Base-by-base conservation (phyloP, 2,329 filamentous ascomycete species). In the Incumbomyces delicatus region DNA sequence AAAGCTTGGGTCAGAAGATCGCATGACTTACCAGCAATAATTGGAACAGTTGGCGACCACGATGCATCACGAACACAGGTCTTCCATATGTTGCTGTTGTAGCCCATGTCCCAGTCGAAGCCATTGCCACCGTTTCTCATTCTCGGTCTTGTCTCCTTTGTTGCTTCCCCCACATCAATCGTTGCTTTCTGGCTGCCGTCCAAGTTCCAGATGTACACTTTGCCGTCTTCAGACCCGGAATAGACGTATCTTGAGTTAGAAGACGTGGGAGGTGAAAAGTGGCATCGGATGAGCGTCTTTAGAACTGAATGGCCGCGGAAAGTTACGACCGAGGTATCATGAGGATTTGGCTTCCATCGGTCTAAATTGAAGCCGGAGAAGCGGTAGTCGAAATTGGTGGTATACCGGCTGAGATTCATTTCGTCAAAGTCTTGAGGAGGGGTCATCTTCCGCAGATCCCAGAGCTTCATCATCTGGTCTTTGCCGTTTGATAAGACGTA, bases 391-490 rank as follows among this genome's bases (percentile, higher is more conserved):
- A 81, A 82, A 29, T 73, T 73, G 1, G 74, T 78, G 0, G 75
- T 76, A 60, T 75, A 79, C 22, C 62, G 60, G 44, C 66, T 61
- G 3, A 69, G 65, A 41, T 80, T 69, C 47, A 81, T 70, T 3
- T 62, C 63, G 57, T 61, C 55, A 59, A 70, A 65, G 63, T 67
- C 63, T 30, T 81, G 75, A 1, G 83, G 83, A 4, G 80, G 80
- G 72, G 92, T 85, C 75, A 88, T 90, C 74, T 86, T 94, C 43
- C 90, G 76, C 47, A 95, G 63, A 63, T 98, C 92, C 92, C 92
- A 98, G 0, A 98, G 75, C 66, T 96, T 96, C 79, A 94, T 94
- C 35, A 83, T 90, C 64, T 96, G 92, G 61, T 98, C 92, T 62
- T 96, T 98, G 51, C 81, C 87, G 58, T 98, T 98, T 55, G 83